A percentile compares a stretch with the other conserved stretches of the same genome.
Conservation (phyloP, 345 rosid genomes). For the Linum usitatissimum region DNA sequence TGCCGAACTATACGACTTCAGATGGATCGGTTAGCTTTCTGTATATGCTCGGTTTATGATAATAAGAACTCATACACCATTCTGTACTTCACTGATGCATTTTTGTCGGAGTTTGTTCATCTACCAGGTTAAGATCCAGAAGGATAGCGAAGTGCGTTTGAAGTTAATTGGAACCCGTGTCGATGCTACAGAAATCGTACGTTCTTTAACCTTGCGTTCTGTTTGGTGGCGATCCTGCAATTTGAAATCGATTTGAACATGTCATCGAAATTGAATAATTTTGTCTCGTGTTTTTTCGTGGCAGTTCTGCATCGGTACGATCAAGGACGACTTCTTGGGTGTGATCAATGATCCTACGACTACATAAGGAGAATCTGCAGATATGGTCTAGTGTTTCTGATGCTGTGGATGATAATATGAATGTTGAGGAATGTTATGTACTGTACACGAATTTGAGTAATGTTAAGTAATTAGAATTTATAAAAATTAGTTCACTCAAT, state of each 20-base stretch:
- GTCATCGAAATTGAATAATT: background rate
- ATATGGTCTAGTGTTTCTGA: no score
- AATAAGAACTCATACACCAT: background rate
- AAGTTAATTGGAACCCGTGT: slow-evolving; percentile 92
- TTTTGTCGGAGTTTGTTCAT: slow-evolving; percentile 9
- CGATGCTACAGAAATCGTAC: slow-evolving; percentile 81
- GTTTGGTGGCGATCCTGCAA: no score
- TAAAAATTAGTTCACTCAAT: no score
- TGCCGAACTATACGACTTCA: slow-evolving; percentile 84
- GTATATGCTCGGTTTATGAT: background rate
- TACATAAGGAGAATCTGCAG: slow-evolving; percentile 15
- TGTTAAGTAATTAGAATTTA: no score
- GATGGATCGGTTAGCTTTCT: slow-evolving; percentile 63
- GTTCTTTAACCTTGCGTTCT: slow-evolving; percentile 10
- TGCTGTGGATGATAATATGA: no score
- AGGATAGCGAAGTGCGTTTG: slow-evolving; percentile 82
- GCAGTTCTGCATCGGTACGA: slow-evolving; percentile 95
- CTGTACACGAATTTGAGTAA: no score
- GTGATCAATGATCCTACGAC: slow-evolving; percentile 82
- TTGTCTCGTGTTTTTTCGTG: background rate
- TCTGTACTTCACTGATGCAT: background rate
- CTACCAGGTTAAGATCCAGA: slow-evolving; percentile 79
- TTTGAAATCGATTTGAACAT: background rate
- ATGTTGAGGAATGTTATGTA: no score
- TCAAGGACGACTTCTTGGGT: slow-evolving; percentile 88